Conservation (phyloP, 306 rosid genomes). For the Gynostemma pentaphyllum region DNA sequence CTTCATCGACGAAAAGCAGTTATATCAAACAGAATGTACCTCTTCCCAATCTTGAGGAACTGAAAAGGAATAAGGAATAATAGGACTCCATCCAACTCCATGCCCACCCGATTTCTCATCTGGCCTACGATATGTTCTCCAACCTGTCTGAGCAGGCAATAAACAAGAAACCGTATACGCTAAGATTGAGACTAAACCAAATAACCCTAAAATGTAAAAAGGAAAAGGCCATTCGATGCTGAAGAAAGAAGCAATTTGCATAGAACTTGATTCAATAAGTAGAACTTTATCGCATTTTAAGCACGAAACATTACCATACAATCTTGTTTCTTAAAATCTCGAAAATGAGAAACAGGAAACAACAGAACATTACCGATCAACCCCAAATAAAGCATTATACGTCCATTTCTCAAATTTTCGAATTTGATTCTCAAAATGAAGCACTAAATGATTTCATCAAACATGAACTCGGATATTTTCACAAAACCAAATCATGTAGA, state of each 20-base stretch:
- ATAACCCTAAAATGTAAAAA: too few relatives aligned
- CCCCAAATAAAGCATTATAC: not conserved
- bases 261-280: not conserved
- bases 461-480: too few relatives aligned
- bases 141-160: conserved; percentile 83
- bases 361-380: too few relatives aligned
- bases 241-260: not conserved
- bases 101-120: conserved; percentile 99
- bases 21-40: conserved; percentile 28
- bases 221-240: not conserved
- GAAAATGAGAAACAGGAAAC: too few relatives aligned
- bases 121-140: conserved; percentile 98
- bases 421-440: not conserved
- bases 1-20: not conserved
- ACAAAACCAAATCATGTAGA: too few relatives aligned
- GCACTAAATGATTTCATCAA: too few relatives aligned
- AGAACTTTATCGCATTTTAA: not conserved
- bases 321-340: too few relatives aligned
- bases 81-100: conserved; percentile 99
- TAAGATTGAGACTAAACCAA: not conserved
- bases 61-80: conserved; percentile 69
- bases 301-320: not conserved
- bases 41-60: conserved; percentile 95
- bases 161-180: conserved; percentile 11
- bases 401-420: not conserved